Evolutionary conservation across 116 monocot species (phyloP), one percentile per base, ranked within the genome.

Genomic region (Papilionanthe hybrid): DNA sequence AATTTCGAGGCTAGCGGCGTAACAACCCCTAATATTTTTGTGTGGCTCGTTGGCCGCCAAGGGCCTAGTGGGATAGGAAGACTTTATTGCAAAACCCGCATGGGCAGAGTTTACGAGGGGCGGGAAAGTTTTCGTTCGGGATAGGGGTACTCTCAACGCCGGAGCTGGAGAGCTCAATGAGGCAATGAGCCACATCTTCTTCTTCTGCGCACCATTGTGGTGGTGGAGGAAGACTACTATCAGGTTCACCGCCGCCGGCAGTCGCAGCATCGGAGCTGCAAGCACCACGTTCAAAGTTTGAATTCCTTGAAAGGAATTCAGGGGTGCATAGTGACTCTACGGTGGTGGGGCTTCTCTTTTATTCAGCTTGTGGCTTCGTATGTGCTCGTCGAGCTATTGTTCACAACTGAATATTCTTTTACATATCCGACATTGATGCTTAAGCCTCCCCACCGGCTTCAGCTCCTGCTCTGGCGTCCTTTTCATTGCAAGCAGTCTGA

Each of bases 11-110:
- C 9, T 7, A 15, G 86, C 86, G 4, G 90, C 92, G 58, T 90
- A 98, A 82, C 98, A 98, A 0, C 91, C 94, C 42, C 93, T 93
- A 5, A 94, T 91, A 81, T 93, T 94, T 85, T 93, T 93, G 75
- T 94, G 98, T 94, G 10, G 98, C 94, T 0, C 98, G 79, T 83
- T 98, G 98, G 4, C 98, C 98, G 4, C 98, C 98, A 23, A 98
- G 87, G 1, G 98, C 98, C 66, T 98, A 94, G 80, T 98, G 91
- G 0, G 98, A 91, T 25, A 25, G 77, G 91, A 98, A 94, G 2
- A 94, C 92, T 78, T 86, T 92, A 84, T 93, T 94, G 82, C 98
- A 94, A 0, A 1, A 49, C 0, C 49, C 2, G 0, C 49, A 11
- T n/a, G n/a, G n/a, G n/a, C n/a, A n/a, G n/a, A n/a, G n/a, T n/a